Conservation (phyloP, 768 basidiomycete species). For the Calvatia gigantea region DNA sequence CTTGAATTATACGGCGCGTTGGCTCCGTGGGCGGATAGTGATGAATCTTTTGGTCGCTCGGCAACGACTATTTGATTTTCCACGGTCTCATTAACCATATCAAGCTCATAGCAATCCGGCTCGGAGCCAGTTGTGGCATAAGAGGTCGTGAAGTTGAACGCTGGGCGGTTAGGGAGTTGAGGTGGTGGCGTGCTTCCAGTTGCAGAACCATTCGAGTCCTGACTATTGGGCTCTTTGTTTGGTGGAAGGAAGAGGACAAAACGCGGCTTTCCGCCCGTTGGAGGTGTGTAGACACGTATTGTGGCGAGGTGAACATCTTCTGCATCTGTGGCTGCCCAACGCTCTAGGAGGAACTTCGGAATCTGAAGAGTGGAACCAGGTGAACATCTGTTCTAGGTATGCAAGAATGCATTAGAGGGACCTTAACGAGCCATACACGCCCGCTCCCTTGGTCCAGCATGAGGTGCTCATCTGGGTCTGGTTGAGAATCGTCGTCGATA, state of each 20-base stretch:
- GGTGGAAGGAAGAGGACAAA: slow-evolving; percentile 69
- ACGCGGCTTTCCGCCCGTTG: slow-evolving; percentile 47
- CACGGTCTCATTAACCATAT: slow-evolving; percentile 81
- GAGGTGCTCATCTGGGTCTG: slow-evolving; percentile 80
- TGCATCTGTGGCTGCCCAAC: slow-evolving; percentile 73
- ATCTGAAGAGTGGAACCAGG: slow-evolving; percentile 43
- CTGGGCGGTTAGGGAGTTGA: slow-evolving; percentile 31
- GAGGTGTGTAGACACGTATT: slow-evolving; percentile 69
- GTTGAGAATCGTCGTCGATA: slow-evolving; percentile 60
- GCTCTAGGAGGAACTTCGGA: slow-evolving; percentile 81
- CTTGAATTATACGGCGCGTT: slow-evolving; percentile 47
- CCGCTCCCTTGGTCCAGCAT: slow-evolving; percentile 74
- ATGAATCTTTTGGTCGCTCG: slow-evolving; percentile 68
- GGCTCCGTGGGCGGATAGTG: slow-evolving; percentile 25
- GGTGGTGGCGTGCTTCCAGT: slow-evolving; percentile 15
- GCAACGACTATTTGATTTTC: slow-evolving; percentile 87
- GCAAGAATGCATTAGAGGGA: slow-evolving; percentile 28
- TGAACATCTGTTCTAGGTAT: slow-evolving; percentile 6
- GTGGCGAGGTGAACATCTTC: slow-evolving; percentile 83
- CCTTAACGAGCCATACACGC: slow-evolving; percentile 85
- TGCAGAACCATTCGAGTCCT: slow-evolving; percentile 2
- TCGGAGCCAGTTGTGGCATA: slow-evolving; percentile 33
- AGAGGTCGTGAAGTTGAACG: slow-evolving; percentile 31
- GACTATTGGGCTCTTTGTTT: slow-evolving; percentile 39
- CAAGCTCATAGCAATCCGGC: slow-evolving; percentile 79